Evolutionary conservation across 805 yeast genomes (phyloP).

Genomic region (Saturnispora sekii): DNA sequence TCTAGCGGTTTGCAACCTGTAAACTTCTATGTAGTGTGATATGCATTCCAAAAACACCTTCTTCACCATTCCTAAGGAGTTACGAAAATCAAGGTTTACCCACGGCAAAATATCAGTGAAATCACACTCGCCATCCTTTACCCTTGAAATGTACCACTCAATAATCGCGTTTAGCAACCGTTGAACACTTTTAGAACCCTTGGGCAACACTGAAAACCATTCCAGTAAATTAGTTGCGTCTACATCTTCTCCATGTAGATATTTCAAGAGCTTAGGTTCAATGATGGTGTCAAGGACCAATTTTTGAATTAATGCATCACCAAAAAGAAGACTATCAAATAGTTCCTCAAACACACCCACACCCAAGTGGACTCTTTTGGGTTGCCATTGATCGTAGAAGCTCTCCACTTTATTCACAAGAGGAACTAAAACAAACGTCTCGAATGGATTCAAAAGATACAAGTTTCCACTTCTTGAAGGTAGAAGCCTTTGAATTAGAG

Average conservation of each 20-base stretch:
- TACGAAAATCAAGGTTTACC: no score
- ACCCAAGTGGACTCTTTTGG: slow-evolving; percentile 5
- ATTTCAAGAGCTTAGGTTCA: background rate
- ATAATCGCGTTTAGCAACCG: background rate
- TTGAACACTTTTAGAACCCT: background rate
- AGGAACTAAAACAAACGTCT: slow-evolving; percentile 7
- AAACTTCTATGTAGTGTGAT: no score
- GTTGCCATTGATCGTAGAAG: slow-evolving; percentile 6
- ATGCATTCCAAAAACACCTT: no score
- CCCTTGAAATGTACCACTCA: background rate
- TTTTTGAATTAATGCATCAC: background rate
- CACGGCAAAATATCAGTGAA: background rate
- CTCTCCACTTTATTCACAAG: slow-evolving; percentile 1
- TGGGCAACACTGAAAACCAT: slow-evolving; percentile 5
- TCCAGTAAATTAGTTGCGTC: background rate
- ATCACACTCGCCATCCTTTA: background rate
- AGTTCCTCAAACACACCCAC: slow-evolving; percentile 27
- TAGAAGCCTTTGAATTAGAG: background rate
- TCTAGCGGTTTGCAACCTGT: no score
- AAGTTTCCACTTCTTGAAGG: no score
- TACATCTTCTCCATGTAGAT: slow-evolving; percentile 1
- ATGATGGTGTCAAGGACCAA: slow-evolving; percentile 1
- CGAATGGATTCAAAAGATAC: slow-evolving; percentile 2
- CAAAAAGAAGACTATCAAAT: slow-evolving; percentile 12
- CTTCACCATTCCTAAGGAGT: background rate